phyloP scores from a whole-genome alignment of 176 grass and related monocot genomes.

The Carex scoparia region DNA sequence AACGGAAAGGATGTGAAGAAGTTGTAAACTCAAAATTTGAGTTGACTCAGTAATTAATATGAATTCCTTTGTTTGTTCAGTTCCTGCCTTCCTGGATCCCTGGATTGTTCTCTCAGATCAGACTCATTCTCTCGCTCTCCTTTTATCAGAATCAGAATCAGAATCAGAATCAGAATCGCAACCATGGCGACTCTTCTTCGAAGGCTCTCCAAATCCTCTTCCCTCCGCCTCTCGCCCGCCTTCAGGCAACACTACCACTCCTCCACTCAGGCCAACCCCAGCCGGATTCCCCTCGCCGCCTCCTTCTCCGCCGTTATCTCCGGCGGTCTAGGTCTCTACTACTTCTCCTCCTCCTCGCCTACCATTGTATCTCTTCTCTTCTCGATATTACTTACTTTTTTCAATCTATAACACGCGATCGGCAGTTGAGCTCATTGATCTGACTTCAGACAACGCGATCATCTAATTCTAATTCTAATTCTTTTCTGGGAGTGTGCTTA shows the following conservation, averaged over 20 bases:
- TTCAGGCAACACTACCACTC: constrained; percentile 24
- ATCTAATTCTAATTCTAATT: neutral
- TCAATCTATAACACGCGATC: constrained; percentile 1
- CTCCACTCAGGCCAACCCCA: neutral
- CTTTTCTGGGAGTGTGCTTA: neutral
- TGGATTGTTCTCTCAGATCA: neutral
- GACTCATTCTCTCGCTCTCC: neutral
- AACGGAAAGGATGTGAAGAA: too few relatives aligned
- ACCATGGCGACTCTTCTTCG: constrained; percentile 64
- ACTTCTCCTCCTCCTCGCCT: constrained; percentile 36
- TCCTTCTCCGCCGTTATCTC: constrained; percentile 33
- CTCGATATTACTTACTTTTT: neutral
- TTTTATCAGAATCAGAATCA: too few relatives aligned
- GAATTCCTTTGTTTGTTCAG: too few relatives aligned
- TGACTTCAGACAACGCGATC: neutral
- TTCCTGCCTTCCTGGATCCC: neutral
- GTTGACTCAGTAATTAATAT: too few relatives aligned
- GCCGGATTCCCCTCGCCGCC: constrained; percentile 28
- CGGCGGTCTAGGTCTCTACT: constrained; percentile 47
- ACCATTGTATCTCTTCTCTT: constrained; percentile 36
- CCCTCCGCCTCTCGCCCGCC: neutral
- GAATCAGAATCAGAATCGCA: neutral
- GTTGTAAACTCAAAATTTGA: too few relatives aligned
- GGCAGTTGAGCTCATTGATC: neutral
- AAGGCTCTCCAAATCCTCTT: constrained; percentile 35